Evolutionary conservation across 148 eudicot species (phyloP).

Genomic region (Rheum nobile): DNA sequence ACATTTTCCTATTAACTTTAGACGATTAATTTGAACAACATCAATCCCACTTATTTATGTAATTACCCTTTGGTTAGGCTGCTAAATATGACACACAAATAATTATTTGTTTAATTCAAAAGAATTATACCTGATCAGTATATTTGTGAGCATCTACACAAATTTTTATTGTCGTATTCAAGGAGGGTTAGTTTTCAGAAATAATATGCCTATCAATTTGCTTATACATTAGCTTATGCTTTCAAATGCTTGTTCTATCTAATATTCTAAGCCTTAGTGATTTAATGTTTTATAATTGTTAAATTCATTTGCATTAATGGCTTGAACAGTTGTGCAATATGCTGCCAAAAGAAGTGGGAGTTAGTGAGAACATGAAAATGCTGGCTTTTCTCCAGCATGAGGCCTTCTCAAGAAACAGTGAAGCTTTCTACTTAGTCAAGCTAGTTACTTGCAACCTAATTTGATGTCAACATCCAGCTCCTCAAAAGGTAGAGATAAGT

Average conservation of each 20-base stretch:
- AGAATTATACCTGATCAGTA: neutral
- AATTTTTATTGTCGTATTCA: neutral
- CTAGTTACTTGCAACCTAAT: neutral
- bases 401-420: neutral
- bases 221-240: neutral
- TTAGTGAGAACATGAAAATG: neutral
- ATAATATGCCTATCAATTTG: neutral
- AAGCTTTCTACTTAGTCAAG: neutral
- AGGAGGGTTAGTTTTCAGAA: neutral
- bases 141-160: neutral
- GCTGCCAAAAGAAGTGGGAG: neutral
- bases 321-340: neutral
- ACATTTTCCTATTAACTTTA: too few relatives aligned
- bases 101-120: neutral
- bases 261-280: neutral
- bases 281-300: neutral
- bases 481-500: neutral
- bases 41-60: neutral
- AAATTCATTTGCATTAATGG: neutral
- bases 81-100: neutral
- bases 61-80: neutral
- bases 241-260: neutral
- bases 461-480: neutral
- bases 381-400: slow-evolving; percentile 5
- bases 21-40: neutral